phyloP scores from a whole-genome alignment of 768 basidiomycete genomes.

The Gymnopilus junonius region DNA sequence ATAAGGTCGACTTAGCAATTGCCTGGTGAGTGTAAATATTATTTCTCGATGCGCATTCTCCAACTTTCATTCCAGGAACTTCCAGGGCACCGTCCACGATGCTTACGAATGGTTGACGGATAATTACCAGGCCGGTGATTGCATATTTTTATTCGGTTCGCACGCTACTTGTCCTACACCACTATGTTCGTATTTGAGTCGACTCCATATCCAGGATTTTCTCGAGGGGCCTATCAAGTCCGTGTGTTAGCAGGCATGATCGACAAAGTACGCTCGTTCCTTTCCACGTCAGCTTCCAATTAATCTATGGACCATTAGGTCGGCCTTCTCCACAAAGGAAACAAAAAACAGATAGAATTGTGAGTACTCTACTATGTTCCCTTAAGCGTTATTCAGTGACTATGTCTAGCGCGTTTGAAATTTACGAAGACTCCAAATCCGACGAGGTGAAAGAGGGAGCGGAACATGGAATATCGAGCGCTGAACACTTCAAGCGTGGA shows the following conservation, averaged over 20 bases:
- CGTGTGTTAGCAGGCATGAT: conserved; percentile 50
- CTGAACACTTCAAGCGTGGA: conserved; percentile 20
- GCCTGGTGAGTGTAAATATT: conserved; percentile 6
- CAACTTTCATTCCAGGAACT: conserved; percentile 26
- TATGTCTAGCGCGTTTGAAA: conserved; percentile 4
- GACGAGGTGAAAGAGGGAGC: conserved; percentile 3
- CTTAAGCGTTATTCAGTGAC: neutral
- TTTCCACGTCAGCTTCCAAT: neutral
- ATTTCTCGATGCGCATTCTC: neutral
- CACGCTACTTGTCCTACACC: neutral
- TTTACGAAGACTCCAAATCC: conserved; percentile 5
- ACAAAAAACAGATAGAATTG: conserved; percentile 36
- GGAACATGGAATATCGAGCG: neutral
- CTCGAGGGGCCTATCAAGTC: conserved; percentile 52
- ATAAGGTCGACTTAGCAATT: conserved; percentile 15
- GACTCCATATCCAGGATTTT: conserved; percentile 40
- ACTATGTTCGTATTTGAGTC: neutral
- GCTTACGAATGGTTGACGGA: conserved; percentile 50
- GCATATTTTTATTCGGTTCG: conserved; percentile 46
- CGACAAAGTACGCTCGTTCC: conserved; percentile 28
- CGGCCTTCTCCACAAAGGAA: conserved; percentile 45
- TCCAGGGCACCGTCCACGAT: conserved; percentile 36
- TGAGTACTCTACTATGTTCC: neutral
- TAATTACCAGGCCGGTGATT: conserved; percentile 41
- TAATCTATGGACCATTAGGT: conserved; percentile 30